Conservation (phyloP, 1,284 basidiomycete species). For the Macrocystidia cucumis region DNA sequence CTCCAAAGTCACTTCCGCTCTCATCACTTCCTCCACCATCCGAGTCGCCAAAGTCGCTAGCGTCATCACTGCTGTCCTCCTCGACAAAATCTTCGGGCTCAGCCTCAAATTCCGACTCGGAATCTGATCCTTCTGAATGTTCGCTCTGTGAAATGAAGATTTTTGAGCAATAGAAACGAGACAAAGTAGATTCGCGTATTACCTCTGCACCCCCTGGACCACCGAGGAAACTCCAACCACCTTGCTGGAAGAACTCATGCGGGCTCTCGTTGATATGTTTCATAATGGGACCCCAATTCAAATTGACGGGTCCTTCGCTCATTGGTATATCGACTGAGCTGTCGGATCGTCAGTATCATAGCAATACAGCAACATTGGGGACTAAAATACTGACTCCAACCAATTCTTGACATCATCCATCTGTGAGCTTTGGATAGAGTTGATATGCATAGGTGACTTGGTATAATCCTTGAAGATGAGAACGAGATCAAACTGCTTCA, state of each 20-base stretch:
- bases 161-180: slow-evolving; percentile 5
- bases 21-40: slow-evolving; percentile 63
- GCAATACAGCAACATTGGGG: slow-evolving; percentile 3
- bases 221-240: slow-evolving; percentile 93
- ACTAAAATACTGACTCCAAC: slow-evolving; percentile 74
- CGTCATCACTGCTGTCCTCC: slow-evolving; percentile 44
- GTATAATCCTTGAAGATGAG: slow-evolving; percentile 97
- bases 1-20: slow-evolving; percentile 61
- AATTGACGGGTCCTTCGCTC: slow-evolving; percentile 94
- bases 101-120: slow-evolving; percentile 80
- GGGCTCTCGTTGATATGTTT: slow-evolving; percentile 96
- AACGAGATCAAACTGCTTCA: slow-evolving; percentile 97
- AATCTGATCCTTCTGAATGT: slow-evolving; percentile 58
- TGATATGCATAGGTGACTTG: slow-evolving; percentile 87
- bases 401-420: slow-evolving; percentile 97
- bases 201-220: slow-evolving; percentile 67
- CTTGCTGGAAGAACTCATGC: slow-evolving; percentile 92
- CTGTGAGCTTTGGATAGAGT: slow-evolving; percentile 87
- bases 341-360: slow-evolving; percentile 8
- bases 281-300: slow-evolving; percentile 98
- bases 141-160: slow-evolving; percentile 40
- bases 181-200: slow-evolving; percentile 14
- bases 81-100: slow-evolving; percentile 47
- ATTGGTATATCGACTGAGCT: slow-evolving; percentile 96
- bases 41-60: slow-evolving; percentile 48